Percentiles rank a stretch among this genome's conserved stretches.
phyloP scores from a whole-genome alignment of 371 early-diverging fungal species.

The Apophysomyces variabilis region DNA sequence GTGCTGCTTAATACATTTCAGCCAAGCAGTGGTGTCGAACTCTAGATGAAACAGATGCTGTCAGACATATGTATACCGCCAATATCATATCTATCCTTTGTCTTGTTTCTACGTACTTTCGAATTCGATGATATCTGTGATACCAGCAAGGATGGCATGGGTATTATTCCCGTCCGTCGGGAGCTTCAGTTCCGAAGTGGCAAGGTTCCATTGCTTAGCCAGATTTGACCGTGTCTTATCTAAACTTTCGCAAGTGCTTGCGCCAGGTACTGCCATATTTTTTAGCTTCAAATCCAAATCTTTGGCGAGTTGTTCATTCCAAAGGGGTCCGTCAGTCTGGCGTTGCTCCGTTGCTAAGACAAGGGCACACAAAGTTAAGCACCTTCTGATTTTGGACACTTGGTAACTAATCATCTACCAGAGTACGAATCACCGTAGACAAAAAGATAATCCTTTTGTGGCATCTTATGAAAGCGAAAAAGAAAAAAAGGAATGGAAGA shows the following conservation, averaged over 20 bases:
- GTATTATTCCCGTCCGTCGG: slow-evolving; percentile 14
- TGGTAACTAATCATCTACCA: slow-evolving; percentile 17
- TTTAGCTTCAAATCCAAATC: slow-evolving; percentile 33
- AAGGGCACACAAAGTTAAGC: not conserved
- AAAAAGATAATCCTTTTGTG: slow-evolving; percentile 64
- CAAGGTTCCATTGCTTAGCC: slow-evolving; percentile 9
- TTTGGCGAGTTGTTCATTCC: slow-evolving; percentile 41
- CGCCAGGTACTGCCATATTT: slow-evolving; percentile 34
- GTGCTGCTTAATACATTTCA: slow-evolving; percentile 20
- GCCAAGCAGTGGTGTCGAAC: slow-evolving; percentile 1
- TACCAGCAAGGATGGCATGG: slow-evolving; percentile 41
- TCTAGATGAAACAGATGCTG: slow-evolving; percentile 1
- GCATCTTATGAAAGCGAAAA: slow-evolving; percentile 73
- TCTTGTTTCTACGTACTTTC: slow-evolving; percentile 14
- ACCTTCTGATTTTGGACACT: not conserved
- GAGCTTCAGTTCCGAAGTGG: not conserved
- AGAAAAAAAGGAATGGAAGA: not conserved
- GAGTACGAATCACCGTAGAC: slow-evolving; percentile 59
- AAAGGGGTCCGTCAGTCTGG: slow-evolving; percentile 46
- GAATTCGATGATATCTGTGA: slow-evolving; percentile 36
- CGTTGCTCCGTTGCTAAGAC: slow-evolving; percentile 15
- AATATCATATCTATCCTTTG: not conserved
- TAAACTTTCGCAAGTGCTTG: slow-evolving; percentile 26
- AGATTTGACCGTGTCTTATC: slow-evolving; percentile 9
- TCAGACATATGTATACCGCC: not conserved